Percentiles rank a stretch among this genome's conserved stretches.
phyloP scores from a whole-genome alignment of 352 stramenopile genomes.

The Phytophthora tubulina region DNA sequence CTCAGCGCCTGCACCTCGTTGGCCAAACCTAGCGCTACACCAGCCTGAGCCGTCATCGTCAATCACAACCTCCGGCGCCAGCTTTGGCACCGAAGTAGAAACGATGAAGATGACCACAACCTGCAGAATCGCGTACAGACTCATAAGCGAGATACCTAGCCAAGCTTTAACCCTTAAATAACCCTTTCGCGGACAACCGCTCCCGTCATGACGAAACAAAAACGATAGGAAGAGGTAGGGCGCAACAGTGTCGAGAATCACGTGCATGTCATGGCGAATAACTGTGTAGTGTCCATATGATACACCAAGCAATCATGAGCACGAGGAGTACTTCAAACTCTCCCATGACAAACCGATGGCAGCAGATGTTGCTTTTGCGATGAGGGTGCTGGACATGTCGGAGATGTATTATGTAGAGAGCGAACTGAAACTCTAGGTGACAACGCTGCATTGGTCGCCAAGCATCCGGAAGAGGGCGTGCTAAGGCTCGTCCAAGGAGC shows the following conservation, averaged over 20 bases:
- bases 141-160: constrained; percentile 81
- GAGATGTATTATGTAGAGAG: constrained; percentile 65
- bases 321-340: constrained; percentile 67
- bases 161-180: constrained; percentile 66
- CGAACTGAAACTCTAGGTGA: constrained; percentile 74
- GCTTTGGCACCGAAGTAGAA: constrained; percentile 67
- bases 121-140: constrained; percentile 62
- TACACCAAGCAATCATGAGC: constrained; percentile 75
- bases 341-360: constrained; percentile 70
- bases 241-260: constrained; percentile 69
- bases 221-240: constrained; percentile 81
- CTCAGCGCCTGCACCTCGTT: constrained; percentile 69
- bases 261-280: constrained; percentile 81
- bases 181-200: no score
- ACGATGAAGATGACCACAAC: constrained; percentile 73
- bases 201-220: constrained; percentile 82
- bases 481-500: constrained; percentile 30
- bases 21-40: constrained; percentile 65
- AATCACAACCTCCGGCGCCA: constrained; percentile 65
- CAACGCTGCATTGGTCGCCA: constrained; percentile 42
- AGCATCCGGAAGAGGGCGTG: constrained; percentile 36
- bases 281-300: constrained; percentile 62
- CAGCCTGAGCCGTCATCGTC: constrained; percentile 77
- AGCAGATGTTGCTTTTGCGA: constrained; percentile 55
- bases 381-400: constrained; percentile 62